These are phyloP conservation scores for Russula dissimulans DNA, from an alignment of 768 basidiomycete genomes.

Conservation along the genomic window DNA sequence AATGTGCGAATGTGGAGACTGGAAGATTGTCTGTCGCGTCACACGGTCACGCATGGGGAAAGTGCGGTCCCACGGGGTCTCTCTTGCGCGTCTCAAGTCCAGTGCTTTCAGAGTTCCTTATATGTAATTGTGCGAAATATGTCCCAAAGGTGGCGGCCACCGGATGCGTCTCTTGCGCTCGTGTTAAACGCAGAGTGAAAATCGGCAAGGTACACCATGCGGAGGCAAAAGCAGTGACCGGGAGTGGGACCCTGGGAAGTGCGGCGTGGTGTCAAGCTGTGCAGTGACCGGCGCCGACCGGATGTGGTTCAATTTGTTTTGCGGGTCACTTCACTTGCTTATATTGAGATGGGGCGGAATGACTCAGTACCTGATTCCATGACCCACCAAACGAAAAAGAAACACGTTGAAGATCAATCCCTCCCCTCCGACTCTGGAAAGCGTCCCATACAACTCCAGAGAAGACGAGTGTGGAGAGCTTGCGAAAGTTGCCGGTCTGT, in stretches of 20 bases:
- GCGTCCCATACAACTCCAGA: conserved; percentile 71
- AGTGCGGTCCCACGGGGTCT: not conserved
- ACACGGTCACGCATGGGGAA: not conserved
- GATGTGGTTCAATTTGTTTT: not conserved
- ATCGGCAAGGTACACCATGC: not conserved
- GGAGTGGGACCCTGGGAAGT: conserved; percentile 5
- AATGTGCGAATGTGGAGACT: not conserved
- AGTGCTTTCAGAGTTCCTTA: not conserved
- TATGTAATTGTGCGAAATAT: not conserved
- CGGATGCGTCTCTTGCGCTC: too few species aligned
- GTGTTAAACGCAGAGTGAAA: too few species aligned
- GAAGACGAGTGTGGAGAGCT: conserved; percentile 77
- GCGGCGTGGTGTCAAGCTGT: not conserved
- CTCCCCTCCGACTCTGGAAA: conserved; percentile 43
- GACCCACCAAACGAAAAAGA: conserved; percentile 65
- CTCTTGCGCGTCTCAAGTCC: too few species aligned
- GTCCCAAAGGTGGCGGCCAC: not conserved
- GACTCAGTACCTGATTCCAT: conserved; percentile 24
- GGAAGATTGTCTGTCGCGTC: not conserved
- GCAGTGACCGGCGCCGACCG: not conserved
- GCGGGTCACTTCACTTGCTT: conserved; percentile 1
- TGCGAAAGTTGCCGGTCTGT: conserved; percentile 82
- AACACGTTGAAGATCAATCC: conserved; percentile 52
- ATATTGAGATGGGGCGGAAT: conserved; percentile 13
- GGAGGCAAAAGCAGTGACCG: not conserved